Evolutionary conservation across 345 rosid genomes (phyloP), one percentile per base, ranked within the genome.

Genomic region (Kandelia obovata): DNA sequence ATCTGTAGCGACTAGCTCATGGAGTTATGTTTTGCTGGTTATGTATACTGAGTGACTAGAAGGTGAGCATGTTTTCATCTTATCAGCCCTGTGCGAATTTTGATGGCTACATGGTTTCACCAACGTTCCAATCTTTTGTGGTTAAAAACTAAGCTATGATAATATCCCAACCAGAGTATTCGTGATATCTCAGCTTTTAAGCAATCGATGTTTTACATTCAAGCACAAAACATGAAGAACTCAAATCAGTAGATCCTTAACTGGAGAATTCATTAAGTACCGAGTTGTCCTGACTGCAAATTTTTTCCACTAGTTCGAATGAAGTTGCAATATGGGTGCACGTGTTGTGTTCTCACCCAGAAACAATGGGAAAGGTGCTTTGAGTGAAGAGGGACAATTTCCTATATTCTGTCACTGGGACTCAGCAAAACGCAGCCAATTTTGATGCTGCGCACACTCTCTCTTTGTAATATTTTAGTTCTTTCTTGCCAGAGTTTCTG

Each of bases 341-440:
- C 79, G 77, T 75, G 81, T 19, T 4, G 15, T 66, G 65, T 30
- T 7, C 43, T 32, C n/a, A 53, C 30, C 43, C 39, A 58, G 62
- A 65, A 55, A 26, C 17, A 23, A 55, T 55, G 52, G 63, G 68
- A 76, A 62, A 68, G 35, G 34, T 49, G 68, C 72, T 55, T 23
- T 8, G 49, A 51, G 26, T 10, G 67, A 65, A 16, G 25, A 62
- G 78, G 66, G 73, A 28, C 77, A 75, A 67, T 83, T 77, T 75
- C 81, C 80, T 52, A 73, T 81, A 77, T 80, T 82, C 75, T 80
- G 79, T 78, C 81, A 73, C 23, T 26, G 59, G 59, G 59, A 23
- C 59, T 7, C 59, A 3, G 59, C 59, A 55, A 55, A 43, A 43
- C 49, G 11, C 26, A 23, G 9, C 28, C 30, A 20, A 8, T 55